phyloP scores from a whole-genome alignment of 495 filamentous ascomycete genomes.

The Penicillium robsamsonii region DNA sequence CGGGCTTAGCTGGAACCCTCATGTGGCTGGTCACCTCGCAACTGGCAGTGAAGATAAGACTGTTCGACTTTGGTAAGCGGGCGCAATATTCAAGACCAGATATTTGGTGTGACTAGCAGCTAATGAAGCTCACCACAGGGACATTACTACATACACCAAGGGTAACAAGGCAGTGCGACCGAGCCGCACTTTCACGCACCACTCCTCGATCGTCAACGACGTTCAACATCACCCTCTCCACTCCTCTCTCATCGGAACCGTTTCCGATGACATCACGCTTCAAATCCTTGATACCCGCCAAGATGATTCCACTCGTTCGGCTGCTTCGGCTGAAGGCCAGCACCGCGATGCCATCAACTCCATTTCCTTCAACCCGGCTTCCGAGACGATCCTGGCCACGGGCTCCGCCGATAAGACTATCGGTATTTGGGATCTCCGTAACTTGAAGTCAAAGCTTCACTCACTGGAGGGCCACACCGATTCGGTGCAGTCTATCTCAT shows the following conservation, averaged over 20 bases:
- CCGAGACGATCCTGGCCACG: slow-evolving; percentile 83
- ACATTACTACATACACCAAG: slow-evolving; percentile 68
- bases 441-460: slow-evolving; percentile 81
- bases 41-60: slow-evolving; percentile 90
- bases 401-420: slow-evolving; percentile 94
- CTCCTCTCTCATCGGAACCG: slow-evolving; percentile 78
- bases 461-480: slow-evolving; percentile 81
- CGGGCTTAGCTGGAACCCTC: slow-evolving; percentile 88
- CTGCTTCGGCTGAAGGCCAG: slow-evolving; percentile 62
- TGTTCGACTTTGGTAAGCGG: slow-evolving; percentile 78
- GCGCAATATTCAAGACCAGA: not conserved
- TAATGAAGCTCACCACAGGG: slow-evolving; percentile 50
- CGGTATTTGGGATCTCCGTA: slow-evolving; percentile 91
- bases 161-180: slow-evolving; percentile 69
- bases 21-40: slow-evolving; percentile 74
- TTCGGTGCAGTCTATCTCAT: slow-evolving; percentile 83
- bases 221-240: slow-evolving; percentile 90
- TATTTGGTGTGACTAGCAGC: slow-evolving; percentile 12
- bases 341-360: slow-evolving; percentile 94
- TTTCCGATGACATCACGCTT: slow-evolving; percentile 92
- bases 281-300: slow-evolving; percentile 85
- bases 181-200: slow-evolving; percentile 75
- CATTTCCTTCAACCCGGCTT: slow-evolving; percentile 85
- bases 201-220: slow-evolving; percentile 90
- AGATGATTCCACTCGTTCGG: slow-evolving; percentile 56